phyloP scores from a whole-genome alignment of 192 early-diverging fungal genomes.

The Coemansia sp. region DNA sequence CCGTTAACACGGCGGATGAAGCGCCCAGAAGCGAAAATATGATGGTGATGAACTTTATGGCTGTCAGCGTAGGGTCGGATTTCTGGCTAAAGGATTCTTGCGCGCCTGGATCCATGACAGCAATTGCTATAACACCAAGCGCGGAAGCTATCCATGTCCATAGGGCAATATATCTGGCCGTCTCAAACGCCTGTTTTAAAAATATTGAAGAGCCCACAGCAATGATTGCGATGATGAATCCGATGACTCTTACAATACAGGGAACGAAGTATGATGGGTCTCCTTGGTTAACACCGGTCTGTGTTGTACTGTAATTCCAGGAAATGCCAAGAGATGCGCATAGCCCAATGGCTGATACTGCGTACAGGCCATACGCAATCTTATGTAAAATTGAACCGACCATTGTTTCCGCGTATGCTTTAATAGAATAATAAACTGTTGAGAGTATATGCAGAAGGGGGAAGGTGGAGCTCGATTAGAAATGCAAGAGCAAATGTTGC shows the following conservation, averaged over 20 bases:
- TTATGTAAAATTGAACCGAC: neutral
- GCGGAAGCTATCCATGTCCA: neutral
- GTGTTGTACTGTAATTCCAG: neutral
- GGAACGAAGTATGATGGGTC: neutral
- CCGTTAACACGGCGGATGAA: too few relatives aligned
- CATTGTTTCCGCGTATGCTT: neutral
- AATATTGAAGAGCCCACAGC: neutral
- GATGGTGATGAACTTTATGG: neutral
- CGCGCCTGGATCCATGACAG: neutral
- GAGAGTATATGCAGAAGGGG: neutral
- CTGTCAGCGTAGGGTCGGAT: neutral
- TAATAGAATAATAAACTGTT: neutral
- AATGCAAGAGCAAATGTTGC: too few relatives aligned
- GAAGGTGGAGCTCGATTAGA: too few relatives aligned
- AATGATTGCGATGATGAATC: neutral
- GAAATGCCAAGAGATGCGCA: neutral
- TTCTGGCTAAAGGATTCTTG: neutral
- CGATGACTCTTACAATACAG: neutral
- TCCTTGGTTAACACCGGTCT: neutral
- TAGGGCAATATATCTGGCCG: neutral
- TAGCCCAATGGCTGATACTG: neutral
- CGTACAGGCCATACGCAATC: neutral
- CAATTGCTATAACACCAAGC: neutral
- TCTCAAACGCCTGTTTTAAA: neutral
- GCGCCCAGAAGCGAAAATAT: too few relatives aligned